Conservation (phyloP, 805 yeast species). For the Wickerhamiella australiensis region DNA sequence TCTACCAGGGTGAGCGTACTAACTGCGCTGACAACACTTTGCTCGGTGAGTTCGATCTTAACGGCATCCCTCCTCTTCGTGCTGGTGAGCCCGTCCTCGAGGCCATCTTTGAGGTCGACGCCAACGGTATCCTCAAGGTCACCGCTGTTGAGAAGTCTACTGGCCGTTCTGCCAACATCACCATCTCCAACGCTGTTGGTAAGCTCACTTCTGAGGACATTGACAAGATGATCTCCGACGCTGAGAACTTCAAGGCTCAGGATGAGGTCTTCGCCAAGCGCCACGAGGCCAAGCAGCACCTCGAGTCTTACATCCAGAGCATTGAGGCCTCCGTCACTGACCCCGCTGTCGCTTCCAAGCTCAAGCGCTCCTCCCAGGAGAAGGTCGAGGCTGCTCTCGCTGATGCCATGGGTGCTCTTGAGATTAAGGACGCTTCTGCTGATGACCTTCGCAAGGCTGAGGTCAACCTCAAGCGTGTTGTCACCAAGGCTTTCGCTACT, state of each 20-base stretch:
- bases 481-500: conserved; percentile 97
- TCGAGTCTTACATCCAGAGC: conserved; percentile 91
- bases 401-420: conserved; percentile 55
- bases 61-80: conserved; percentile 98
- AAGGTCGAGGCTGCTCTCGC: conserved; percentile 25
- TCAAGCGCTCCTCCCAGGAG: conserved; percentile 25
- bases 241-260: conserved; percentile 94
- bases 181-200: conserved; percentile 98
- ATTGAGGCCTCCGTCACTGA: conserved; percentile 73
- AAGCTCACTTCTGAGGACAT: conserved; percentile 95
- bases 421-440: conserved; percentile 82
- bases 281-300: conserved; percentile 86
- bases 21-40: conserved; percentile 91
- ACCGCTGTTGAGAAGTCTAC: conserved; percentile 97
- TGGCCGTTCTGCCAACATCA: conserved; percentile 92
- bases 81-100: conserved; percentile 98
- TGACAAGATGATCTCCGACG: conserved; percentile 95
- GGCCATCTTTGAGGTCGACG: conserved; percentile 94
- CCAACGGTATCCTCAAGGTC: conserved; percentile 94
- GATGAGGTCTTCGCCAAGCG: conserved; percentile 91
- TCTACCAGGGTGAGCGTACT: conserved; percentile 96
- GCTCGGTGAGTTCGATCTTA: conserved; percentile 91
- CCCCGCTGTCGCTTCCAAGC: conserved; percentile 65
- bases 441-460: conserved; percentile 99
- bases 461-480: conserved; percentile 97